Evolutionary conservation across 352 stramenopile genomes (phyloP), one percentile per base, ranked within the genome.

Genomic region (Elongisporangium undulatum): DNA sequence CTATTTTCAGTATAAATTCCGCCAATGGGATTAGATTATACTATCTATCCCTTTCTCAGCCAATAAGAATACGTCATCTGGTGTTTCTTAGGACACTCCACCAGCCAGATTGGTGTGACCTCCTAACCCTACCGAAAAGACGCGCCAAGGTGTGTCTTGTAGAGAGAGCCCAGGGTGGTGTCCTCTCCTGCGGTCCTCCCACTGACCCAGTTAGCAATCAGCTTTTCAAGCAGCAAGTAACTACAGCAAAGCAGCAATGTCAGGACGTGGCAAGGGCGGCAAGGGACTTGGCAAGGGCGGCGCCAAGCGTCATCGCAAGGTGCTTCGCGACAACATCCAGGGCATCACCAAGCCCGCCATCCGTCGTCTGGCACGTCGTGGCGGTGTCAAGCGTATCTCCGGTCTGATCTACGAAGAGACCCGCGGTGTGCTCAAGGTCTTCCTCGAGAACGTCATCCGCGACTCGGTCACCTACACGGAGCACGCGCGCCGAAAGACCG

Each of bases 401-500:
- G 96, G 97, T 63, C 84, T 99, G 49, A 99, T 99, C 75, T 99
- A 99, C 78, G 96, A 99, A 79, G 96, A 99, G 78, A 99, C 95
- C 45, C 90, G 96, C 67, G 96, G 96, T 63, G 96, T 99, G 34
- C 89, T 99, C 60, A 99, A 99, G 87, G 95, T 98, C 22, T 99
- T 99, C 82, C 84, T 99, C 13, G 96, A 99, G 79, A 98, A 98
- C 78, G 93, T 99, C n/a, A 98, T 99, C 79, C 81, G 89, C 69
- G 94, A 98, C 75, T 94, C 94, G 45, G 85, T 98, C 20, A 98
- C 89, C 4, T 98, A 98, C 85, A 98, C 94, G 49, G 95, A 98
- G 85, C 92, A 98, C 75, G 95, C 93, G 41, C 89, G 93, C 64
- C 81, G 96, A 50, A 98, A 98, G 89, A 98, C 95, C 19, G 96